Conservation (phyloP, 805 yeast genomes). For the Yamadazyma phyllophila region DNA sequence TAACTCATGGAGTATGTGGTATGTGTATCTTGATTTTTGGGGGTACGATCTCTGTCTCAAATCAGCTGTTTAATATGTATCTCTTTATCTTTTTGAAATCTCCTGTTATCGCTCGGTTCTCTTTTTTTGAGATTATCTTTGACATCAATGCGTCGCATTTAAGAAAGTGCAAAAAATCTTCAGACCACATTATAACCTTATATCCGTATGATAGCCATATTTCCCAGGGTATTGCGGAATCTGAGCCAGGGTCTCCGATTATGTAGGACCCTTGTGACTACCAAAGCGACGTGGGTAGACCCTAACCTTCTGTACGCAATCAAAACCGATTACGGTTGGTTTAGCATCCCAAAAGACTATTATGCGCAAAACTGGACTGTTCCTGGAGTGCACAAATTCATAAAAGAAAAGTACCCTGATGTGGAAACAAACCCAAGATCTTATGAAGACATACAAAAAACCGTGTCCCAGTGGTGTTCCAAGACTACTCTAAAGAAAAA, state of each 20-base stretch:
- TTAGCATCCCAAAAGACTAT: conserved; percentile 14
- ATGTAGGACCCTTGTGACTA: neutral
- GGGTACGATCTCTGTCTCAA: neutral
- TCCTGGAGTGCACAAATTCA: conserved; percentile 10
- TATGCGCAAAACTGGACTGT: conserved; percentile 21
- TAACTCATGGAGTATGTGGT: conserved; percentile 9
- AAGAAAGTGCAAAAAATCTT: neutral
- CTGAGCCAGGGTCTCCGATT: neutral
- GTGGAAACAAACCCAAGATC: conserved; percentile 4
- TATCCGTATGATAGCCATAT: neutral
- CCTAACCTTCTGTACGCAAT: conserved; percentile 15
- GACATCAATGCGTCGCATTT: neutral
- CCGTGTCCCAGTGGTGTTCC: conserved; percentile 18
- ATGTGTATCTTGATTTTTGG: neutral
- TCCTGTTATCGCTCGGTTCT: neutral
- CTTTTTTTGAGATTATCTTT: neutral
- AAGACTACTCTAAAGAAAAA: conserved; percentile 1
- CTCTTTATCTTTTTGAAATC: neutral
- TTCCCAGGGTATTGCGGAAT: neutral
- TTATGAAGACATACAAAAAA: conserved; percentile 12
- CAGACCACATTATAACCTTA: neutral
- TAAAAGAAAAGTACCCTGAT: conserved; percentile 16
- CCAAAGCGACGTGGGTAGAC: neutral
- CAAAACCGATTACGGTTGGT: conserved; percentile 23
- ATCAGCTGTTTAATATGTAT: neutral